Evolutionary conservation across 176 grass and related monocot species (phyloP), one percentile per base, ranked within the genome.

Genomic region (Triticum timopheevii): DNA sequence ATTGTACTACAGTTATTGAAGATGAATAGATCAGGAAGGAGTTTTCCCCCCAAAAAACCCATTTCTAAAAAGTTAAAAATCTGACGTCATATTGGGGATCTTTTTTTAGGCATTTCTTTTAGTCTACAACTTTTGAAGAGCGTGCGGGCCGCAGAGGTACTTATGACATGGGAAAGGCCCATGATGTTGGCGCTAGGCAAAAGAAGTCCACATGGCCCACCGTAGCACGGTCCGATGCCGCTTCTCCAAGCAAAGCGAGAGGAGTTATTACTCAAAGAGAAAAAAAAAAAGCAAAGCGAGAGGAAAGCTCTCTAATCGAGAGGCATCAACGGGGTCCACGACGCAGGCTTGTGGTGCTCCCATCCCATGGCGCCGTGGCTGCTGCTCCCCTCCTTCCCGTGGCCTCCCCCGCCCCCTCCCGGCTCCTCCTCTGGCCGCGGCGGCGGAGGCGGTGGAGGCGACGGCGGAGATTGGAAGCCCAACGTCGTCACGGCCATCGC

Each of bases 291-390:
- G 80, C 80, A 83, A 90, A 86, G 64, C 22, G 52, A 83, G 8
- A 50, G 36, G 27, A 61, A 36, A 38, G 45, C 72, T 78, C 13
- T 17, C 23, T 40, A 54, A 58, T 87, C 65, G 63, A 80, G 58
- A 77, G 78, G 78, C 77, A 71, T 76, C 45, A 15, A 40, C 34
- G 82, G 61, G 78, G 77, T 89, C 83, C 88, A 86, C 83, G 59
- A 65, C 24, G 75, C 38, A 76, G 58, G 85, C 69, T 61, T 19
- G 67, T 63, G 85, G 85, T 74, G 78, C 62, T 28, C 49, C 67
- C 76, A 91, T 50, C 49, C 75, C 81, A 91, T 86, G 83, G 73
- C 82, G 74, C 77, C 86, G 73, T 88, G 83, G 90, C 79, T 85
- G 58, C 68, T 82, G 79, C 73, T 88, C 45, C 73, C 83, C 59